Base-by-base conservation (phyloP, 768 basidiomycete species). In the Pleurotus ostreatus region DNA sequence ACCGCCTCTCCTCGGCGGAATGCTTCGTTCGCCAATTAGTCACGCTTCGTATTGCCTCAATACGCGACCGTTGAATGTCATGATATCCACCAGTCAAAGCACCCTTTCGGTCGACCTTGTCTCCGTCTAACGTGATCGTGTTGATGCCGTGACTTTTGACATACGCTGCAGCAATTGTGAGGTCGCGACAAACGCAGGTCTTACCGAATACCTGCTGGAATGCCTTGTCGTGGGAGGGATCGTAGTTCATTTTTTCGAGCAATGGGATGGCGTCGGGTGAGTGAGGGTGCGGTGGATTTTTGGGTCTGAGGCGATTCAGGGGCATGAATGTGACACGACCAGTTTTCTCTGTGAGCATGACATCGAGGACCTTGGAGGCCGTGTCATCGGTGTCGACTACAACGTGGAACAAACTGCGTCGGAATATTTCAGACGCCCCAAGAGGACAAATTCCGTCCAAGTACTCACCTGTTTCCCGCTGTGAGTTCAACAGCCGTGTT, bases 251-350 rank as follows among this genome's bases (percentile, higher is more conserved):
- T 67, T 94, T 94, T 59, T 84, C 79, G 26, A 99, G 78, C 46
- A 94, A 82, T 0, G 91, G 90, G 54, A 90, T 85, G 0, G 88
- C 86, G 59, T 92, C 88, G 57, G 85, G 81, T 0, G 85, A 88
- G 73, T 88, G 78, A 7, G 87, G 87, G 16, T 83, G 74, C 0
- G 81, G 76, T 1, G 78, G 75, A 38, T 78, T 78, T 60, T 89
- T 92, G 53, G 89, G 88, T 63, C 88, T 87, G 57, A 99, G 84
- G 12, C 97, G 88, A 70, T 98, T 98, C 40, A 99, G 81, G 16
- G 97, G 97, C 88, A 99, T 95, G 74, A 98, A 98, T 0, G 97
- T 99, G 6, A 99, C 91, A 49, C 97, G 86, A 2, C 96, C 97
- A 9, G 85, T 89, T 68, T 90, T 92, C 68, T 98, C 94, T 65